A percentile compares a stretch with the other conserved stretches of the same genome.
phyloP scores from a whole-genome alignment of 2,329 filamentous ascomycete species.

The Rhexocercosporidium sp. region DNA sequence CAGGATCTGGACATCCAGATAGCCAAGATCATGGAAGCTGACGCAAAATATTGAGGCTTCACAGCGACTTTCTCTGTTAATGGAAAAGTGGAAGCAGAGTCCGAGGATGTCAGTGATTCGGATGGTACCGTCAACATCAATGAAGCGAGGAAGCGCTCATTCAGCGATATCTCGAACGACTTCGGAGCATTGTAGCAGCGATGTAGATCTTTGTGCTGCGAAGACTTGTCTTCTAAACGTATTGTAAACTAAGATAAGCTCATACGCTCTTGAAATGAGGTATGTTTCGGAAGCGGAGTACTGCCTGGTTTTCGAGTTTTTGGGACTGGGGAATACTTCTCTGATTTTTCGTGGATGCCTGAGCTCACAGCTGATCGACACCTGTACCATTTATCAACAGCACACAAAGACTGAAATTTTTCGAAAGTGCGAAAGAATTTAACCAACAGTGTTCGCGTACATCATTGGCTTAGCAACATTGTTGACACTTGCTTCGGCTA shows the following conservation, averaged over 20 bases:
- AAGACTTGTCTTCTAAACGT: background rate
- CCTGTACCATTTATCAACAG: background rate
- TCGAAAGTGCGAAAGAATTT: background rate
- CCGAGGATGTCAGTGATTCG: background rate
- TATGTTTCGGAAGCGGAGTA: background rate
- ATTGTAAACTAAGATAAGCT: too few relatives aligned
- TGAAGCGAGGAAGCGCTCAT: background rate
- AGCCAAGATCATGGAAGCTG: conserved; percentile 5
- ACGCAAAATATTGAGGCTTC: conserved; percentile 1
- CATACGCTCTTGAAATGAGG: background rate
- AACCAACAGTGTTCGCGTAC: background rate
- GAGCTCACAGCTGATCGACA: background rate
- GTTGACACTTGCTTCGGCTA: background rate
- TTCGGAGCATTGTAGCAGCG: background rate
- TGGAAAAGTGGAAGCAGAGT: background rate
- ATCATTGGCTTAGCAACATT: background rate
- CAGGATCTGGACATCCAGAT: background rate
- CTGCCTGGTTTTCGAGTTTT: too few relatives aligned
- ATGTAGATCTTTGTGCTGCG: background rate
- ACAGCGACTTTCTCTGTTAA: background rate
- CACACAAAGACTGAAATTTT: background rate
- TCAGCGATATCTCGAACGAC: background rate
- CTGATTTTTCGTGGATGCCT: too few relatives aligned
- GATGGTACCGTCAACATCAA: background rate
- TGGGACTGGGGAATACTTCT: too few relatives aligned